Percentiles rank a stretch among this genome's conserved stretches.
Conservation (phyloP, 208 protist genomes). For the Wallacemonas collosoma region DNA sequence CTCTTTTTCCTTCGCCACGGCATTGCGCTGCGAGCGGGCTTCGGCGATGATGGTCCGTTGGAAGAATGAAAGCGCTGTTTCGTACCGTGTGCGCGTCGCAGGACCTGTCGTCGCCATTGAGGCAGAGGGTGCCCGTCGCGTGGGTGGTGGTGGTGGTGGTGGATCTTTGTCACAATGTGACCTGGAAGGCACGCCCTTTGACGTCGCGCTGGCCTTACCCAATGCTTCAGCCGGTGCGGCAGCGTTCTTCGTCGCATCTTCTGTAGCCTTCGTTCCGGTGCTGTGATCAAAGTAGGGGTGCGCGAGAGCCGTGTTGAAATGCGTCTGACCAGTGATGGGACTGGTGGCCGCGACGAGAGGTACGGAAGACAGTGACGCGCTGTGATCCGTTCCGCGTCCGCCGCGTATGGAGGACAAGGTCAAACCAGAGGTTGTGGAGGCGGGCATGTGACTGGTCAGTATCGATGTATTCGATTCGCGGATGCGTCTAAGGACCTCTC, state of each 20-base stretch:
- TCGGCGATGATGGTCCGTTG: slow-evolving; percentile 11
- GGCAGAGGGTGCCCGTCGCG: not conserved
- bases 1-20: not conserved
- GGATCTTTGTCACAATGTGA: not conserved
- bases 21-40: not conserved
- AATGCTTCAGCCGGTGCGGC: no score
- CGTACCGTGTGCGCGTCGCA: not conserved
- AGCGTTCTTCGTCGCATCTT: not conserved
- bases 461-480: not conserved
- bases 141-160: not conserved
- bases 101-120: no score
- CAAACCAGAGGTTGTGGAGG: slow-evolving; percentile 15
- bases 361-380: not conserved
- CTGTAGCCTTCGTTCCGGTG: not conserved
- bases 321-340: not conserved
- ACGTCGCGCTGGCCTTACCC: no score
- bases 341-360: slow-evolving; percentile 2
- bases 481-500: no score
- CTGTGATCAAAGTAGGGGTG: slow-evolving; percentile 8
- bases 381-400: not conserved
- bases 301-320: not conserved
- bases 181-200: no score
- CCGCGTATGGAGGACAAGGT: slow-evolving; percentile 18
- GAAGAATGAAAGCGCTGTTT: slow-evolving; percentile 10
- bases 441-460: not conserved